Conservation (phyloP, 1,284 basidiomycete species). For the Cryptococcus sp. region DNA sequence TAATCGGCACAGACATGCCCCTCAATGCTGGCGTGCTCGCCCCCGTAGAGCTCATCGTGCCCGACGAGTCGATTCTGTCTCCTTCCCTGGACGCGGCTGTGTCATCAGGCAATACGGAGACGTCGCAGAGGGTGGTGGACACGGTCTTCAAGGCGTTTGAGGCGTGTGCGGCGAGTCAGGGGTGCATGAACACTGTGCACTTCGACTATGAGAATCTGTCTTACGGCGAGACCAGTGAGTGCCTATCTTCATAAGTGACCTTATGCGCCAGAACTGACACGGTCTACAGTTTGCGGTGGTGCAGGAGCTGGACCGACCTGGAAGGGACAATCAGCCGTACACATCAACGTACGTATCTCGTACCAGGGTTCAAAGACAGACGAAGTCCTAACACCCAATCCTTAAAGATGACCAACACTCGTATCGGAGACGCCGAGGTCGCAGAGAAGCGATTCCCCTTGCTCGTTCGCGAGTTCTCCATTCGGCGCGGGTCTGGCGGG, state of each 20-base stretch:
- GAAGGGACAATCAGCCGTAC: slow-evolving; percentile 61
- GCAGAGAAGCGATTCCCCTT: slow-evolving; percentile 65
- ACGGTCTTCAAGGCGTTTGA: slow-evolving; percentile 92
- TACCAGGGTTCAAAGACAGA: too few species aligned
- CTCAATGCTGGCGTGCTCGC: slow-evolving; percentile 46
- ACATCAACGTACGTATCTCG: slow-evolving; percentile 4
- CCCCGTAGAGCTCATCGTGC: slow-evolving; percentile 34
- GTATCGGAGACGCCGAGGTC: slow-evolving; percentile 39
- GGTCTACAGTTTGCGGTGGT: slow-evolving; percentile 61
- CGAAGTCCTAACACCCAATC: not conserved
- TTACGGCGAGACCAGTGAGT: slow-evolving; percentile 17
- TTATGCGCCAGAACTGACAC: not conserved
- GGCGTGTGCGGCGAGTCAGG: slow-evolving; percentile 89
- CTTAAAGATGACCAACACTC: slow-evolving; percentile 15
- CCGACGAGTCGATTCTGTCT: slow-evolving; percentile 59
- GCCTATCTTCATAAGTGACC: not conserved
- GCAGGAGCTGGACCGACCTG: slow-evolving; percentile 85
- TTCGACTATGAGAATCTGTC: slow-evolving; percentile 13
- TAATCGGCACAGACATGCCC: slow-evolving; percentile 89
- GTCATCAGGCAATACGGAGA: slow-evolving; percentile 89
- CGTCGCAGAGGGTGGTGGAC: slow-evolving; percentile 89
- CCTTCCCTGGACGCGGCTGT: slow-evolving; percentile 85
- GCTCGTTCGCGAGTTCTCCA: slow-evolving; percentile 74
- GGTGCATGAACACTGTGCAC: slow-evolving; percentile 43
- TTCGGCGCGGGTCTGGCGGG: slow-evolving; percentile 73